phyloP scores from a whole-genome alignment of 805 yeast species.

The Isabelozyma rhagii region DNA sequence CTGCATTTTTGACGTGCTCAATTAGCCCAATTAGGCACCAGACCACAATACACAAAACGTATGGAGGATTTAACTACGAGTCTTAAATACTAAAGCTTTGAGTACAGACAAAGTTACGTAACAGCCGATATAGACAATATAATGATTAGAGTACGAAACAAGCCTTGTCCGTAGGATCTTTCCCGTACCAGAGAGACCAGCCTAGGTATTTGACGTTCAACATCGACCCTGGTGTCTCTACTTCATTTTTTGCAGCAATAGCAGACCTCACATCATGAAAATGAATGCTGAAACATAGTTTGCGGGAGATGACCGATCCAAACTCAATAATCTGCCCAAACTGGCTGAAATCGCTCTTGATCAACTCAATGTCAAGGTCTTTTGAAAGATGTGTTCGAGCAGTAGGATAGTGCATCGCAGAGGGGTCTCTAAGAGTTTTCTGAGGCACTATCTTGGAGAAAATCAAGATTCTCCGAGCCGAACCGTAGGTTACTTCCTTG shows the following conservation, averaged over 20 bases:
- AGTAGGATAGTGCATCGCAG: slow-evolving; percentile 36
- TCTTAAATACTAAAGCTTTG: too few species aligned
- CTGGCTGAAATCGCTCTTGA: slow-evolving; percentile 47
- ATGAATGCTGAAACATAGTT: slow-evolving; percentile 57
- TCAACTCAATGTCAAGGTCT: slow-evolving; percentile 42
- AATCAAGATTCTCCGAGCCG: slow-evolving; percentile 57
- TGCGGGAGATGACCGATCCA: slow-evolving; percentile 64
- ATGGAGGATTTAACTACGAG: too few species aligned
- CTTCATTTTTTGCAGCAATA: slow-evolving; percentile 51
- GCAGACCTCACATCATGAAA: slow-evolving; percentile 60
- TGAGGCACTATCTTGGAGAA: slow-evolving; percentile 23
- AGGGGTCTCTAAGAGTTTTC: slow-evolving; percentile 19
- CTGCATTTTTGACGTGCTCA: background rate
- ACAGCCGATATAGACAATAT: background rate
- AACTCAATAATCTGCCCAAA: slow-evolving; percentile 64
- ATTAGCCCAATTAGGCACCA: background rate
- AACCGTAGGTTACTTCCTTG: slow-evolving; percentile 34
- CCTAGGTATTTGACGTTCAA: slow-evolving; percentile 46
- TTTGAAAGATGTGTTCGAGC: slow-evolving; percentile 39
- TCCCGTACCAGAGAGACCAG: slow-evolving; percentile 68
- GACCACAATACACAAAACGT: too few species aligned
- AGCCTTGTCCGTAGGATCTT: slow-evolving; percentile 62
- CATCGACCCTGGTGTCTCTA: slow-evolving; percentile 25
- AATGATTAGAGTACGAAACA: slow-evolving; percentile 24
- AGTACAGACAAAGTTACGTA: background rate